Conservation (phyloP, 2,329 filamentous ascomycete genomes). For the Ceratocystiopsis brevicomis region DNA sequence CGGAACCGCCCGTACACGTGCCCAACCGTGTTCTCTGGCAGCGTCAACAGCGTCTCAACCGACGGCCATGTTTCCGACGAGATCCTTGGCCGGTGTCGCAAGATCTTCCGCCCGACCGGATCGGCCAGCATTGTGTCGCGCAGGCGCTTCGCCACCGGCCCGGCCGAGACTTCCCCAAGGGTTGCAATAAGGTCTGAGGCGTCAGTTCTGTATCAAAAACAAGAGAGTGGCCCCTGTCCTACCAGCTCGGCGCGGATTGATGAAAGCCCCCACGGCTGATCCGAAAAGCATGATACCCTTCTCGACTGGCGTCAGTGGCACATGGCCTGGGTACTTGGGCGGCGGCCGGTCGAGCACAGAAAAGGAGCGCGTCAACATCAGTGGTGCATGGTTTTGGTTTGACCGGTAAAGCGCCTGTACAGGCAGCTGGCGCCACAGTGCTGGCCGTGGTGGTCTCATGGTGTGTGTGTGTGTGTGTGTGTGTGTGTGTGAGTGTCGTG, state of each 20-base stretch:
- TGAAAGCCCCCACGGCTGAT: conserved; percentile 40
- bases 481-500: no score
- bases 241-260: conserved; percentile 69
- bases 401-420: no score
- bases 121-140: conserved; percentile 77
- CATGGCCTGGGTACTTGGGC: conserved; percentile 80
- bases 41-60: conserved; percentile 47
- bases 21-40: conserved; percentile 60
- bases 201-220: background rate
- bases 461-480: no score
- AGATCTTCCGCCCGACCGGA: conserved; percentile 72
- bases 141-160: conserved; percentile 82
- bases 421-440: no score
- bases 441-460: no score
- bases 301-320: conserved; percentile 67
- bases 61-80: conserved; percentile 48
- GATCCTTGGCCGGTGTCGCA: conserved; percentile 76
- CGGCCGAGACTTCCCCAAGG: conserved; percentile 84
- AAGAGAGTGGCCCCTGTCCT: conserved; percentile 7
- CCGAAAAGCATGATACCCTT: conserved; percentile 50
- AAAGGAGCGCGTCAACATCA: conserved; percentile 26
- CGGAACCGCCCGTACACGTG: conserved; percentile 74
- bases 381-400: no score
- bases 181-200: conserved; percentile 70
- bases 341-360: conserved; percentile 70